Evolutionary conservation across 768 basidiomycete genomes (phyloP).

Genomic region (Suillus discolor): DNA sequence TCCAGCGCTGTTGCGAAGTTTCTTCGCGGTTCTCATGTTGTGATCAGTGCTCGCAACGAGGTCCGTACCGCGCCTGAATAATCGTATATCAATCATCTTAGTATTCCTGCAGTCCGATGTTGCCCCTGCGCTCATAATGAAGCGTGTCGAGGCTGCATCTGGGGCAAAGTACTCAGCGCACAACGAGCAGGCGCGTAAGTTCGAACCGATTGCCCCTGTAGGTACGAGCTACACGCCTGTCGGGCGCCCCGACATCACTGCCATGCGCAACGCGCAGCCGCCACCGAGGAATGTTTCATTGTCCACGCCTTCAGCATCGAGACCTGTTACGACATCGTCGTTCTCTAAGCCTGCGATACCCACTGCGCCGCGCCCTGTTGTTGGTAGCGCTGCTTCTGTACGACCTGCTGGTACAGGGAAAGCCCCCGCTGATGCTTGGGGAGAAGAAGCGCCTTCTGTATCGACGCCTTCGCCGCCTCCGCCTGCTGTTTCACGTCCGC

Average conservation of each 20-base stretch:
- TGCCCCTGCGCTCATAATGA: conserved; percentile 76
- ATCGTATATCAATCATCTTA: conserved; percentile 2
- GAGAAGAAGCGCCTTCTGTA: conserved; percentile 45
- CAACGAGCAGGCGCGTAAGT: conserved; percentile 70
- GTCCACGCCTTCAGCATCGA: conserved; percentile 14
- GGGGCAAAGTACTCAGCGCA: conserved; percentile 90
- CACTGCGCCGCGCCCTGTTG: conserved; percentile 49
- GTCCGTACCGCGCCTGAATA: conserved; percentile 39
- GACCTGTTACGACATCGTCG: neutral
- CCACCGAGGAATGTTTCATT: conserved; percentile 32
- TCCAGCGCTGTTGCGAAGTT: conserved; percentile 78
- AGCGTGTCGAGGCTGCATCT: conserved; percentile 83
- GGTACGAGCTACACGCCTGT: conserved; percentile 78
- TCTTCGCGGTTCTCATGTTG: conserved; percentile 83
- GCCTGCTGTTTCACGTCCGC: conserved; percentile 50
- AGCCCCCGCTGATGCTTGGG: conserved; percentile 62
- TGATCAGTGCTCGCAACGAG: conserved; percentile 86
- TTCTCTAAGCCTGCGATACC: conserved; percentile 37
- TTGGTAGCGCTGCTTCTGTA: conserved; percentile 47
- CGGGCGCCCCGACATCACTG: conserved; percentile 70
- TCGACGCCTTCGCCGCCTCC: conserved; percentile 45
- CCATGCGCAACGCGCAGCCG: conserved; percentile 51
- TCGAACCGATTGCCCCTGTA: conserved; percentile 81
- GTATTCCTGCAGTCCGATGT: conserved; percentile 67
- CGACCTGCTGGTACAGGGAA: conserved; percentile 39